Base-by-base conservation (phyloP, 768 basidiomycete species). In the Macrolepiota dolichaula region DNA sequence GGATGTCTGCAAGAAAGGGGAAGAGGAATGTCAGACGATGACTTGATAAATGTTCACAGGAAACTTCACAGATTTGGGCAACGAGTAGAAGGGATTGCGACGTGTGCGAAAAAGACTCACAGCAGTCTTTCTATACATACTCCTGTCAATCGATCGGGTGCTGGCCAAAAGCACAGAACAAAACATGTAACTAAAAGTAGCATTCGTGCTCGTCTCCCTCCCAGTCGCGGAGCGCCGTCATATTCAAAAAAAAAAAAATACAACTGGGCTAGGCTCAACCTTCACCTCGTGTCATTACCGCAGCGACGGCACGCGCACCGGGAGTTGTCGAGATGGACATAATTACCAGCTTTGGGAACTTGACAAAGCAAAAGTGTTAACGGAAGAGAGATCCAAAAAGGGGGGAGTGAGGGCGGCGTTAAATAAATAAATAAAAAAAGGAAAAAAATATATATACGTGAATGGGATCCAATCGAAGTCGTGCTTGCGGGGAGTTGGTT, bases 21-120 rank as follows among this genome's bases (percentile, higher is more conserved):
- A 25, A 61, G 49, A 35, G 22, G 32, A 49, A 13, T 38, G 49
- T 67, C 66, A 67, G 62, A 64, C 63, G 66, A 67, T 63, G 59
- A 40, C 54, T 40, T n/a, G n/a, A 62, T 58, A 64, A 63, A 49
- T 62, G 57, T 32, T 57, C 55, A 52, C 46, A 57, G 61, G 62
- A 61, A 56, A 58, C 63, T 52, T 64, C 55, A 42, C 58, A 61
- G n/a, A n/a, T n/a, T 57, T 58, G 52, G 35, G 44, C 51, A 59
- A 32, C 57, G 57, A 58, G 24, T 47, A 19, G 32, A 36, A 57
- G 35, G 46, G 56, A 35, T 35, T 47, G 29, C n/a, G 32, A 15
- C 47, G 32, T 47, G 56, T 47, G 47, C 47, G 46, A 57, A 55
- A 35, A 29, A 25, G n/a, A n/a, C n/a, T n/a, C n/a, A n/a, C 13